Evolutionary conservation across 2,329 filamentous ascomycete species (phyloP), one percentile per base, ranked within the genome.

Genomic region (Colletotrichum chlorophyti): DNA sequence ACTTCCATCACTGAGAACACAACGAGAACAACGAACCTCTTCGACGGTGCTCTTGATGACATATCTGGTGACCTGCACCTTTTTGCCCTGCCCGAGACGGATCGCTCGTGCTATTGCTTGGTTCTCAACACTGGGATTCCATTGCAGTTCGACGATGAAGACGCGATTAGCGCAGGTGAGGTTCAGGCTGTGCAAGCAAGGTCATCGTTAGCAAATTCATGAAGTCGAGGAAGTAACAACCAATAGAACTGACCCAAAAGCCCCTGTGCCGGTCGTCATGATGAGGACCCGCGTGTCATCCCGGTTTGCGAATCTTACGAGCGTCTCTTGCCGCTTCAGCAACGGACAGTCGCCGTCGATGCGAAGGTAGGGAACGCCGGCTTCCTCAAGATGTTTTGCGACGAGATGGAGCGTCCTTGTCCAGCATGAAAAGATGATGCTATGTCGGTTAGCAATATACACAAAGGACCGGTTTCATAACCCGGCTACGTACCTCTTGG

Each of bases 211-310:
- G 38, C 2, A 24, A 2, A 15, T 24, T 12, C 27, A 14, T 35
- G 6, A 1, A 27, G 6, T 12, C 17, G 15, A 11, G 40, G 24
- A 11, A 7, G n/a, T 32, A 10, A 29, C 5, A 17, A 26, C n/a
- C 12, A 21, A 38, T 10, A 12, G 12, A 7, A 58, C 70, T 46
- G 64, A 80, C 80, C 80, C 80, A 26, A 79, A 76, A 0, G 79
- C 81, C 0, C 80, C 81, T 0, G 79, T 82, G 0, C 81, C 80
- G 0, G 76, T 79, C 0, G 79, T 83, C 80, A 84, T 83, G 14
- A 85, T 73, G 1, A 84, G 68, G 0, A 83, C 73, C 1, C 65
- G 69, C 0, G 68, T 52, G 0, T 66, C 58, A 0, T 58, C 51
- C 0, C 68, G 61, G 0, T 60, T 61, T 0, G 67, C 65, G 41